Evolutionary conservation across 2,329 filamentous ascomycete genomes (phyloP), one percentile per base, ranked within the genome.

Genomic region (Niveomyces coronatus): DNA sequence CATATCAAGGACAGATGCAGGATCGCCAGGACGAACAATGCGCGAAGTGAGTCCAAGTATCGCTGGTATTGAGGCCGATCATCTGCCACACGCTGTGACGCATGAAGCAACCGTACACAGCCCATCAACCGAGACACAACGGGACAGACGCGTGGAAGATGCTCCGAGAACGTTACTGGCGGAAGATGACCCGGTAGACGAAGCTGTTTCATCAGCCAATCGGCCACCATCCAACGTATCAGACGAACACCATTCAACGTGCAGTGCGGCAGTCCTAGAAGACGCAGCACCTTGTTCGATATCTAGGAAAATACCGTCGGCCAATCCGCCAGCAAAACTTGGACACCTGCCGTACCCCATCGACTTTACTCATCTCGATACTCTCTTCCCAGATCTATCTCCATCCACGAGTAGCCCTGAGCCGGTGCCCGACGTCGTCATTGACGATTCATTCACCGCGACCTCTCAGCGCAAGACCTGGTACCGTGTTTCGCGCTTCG

Each of bases 401-500:
- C 17, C 48, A 3, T 39, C 39, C 5, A 51, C 53, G 16, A 45
- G 49, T 2, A 51, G 62, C 1, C 49, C 58, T 2, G 58, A 57
- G 29, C 49, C 48, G 4, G 46, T 74, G 0, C 55, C 70, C 1
- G 70, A 74, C 20, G 54, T 60, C 20, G 52, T 70, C 31, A 61
- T 73, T 14, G 54, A 53, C 20, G 72, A 79, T 50, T 70, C 61
- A 19, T 78, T 78, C 43, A 59, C 61, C 4, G 62, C 65, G 3
- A 67, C 70, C 4, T 68, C 70, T 3, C 68, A 81, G 53, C 73
- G 78, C 34, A 79, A 74, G 48, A 64, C 66, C 7, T 82, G 78
- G 78, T 79, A 81, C 46, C 72, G 75, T 15, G 56, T 81, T 14
- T 79, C 77, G 7, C 68, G 77, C 5, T 67, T 65, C 39, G 77